These are phyloP conservation scores for Galeopsis tetrahit DNA, from an alignment of 257 asterid species.

Conservation along the genomic window DNA sequence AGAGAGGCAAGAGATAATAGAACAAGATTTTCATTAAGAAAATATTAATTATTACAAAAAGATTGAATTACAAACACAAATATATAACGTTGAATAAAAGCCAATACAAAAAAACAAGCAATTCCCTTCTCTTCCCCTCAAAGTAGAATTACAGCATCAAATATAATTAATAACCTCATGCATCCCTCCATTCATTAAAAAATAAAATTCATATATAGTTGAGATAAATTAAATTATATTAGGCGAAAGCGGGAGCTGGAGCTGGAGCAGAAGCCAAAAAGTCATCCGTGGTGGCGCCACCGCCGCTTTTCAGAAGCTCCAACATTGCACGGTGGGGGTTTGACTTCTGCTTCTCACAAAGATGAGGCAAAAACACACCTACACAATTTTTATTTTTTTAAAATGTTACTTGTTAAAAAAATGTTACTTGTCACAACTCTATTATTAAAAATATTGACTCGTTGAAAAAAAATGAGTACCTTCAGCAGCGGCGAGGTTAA, in stretches of 20 bases:
- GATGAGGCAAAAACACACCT: constrained; percentile 68
- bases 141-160: neutral
- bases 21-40: neutral
- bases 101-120: constrained; percentile 10
- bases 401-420: too few relatives aligned
- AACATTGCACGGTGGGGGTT: constrained; percentile 64
- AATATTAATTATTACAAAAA: constrained; percentile 8
- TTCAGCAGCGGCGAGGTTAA: constrained; percentile 80
- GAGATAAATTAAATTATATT: neutral
- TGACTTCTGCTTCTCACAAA: constrained; percentile 52
- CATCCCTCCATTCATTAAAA: constrained; percentile 14
- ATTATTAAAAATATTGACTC: neutral
- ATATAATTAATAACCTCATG: neutral
- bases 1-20: neutral
- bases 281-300: constrained; percentile 36
- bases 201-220: neutral
- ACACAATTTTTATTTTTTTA: neutral
- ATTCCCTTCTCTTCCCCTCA: constrained; percentile 14
- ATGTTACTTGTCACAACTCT: too few relatives aligned
- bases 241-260: neutral
- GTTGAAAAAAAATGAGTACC: constrained; percentile 38
- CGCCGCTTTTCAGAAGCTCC: constrained; percentile 58
- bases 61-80: constrained; percentile 20
- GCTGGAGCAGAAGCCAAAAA: constrained; percentile 41
- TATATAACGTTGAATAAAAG: neutral